phyloP scores from a whole-genome alignment of 148 eudicot genomes.

The Vaccinium macrocarpon region DNA sequence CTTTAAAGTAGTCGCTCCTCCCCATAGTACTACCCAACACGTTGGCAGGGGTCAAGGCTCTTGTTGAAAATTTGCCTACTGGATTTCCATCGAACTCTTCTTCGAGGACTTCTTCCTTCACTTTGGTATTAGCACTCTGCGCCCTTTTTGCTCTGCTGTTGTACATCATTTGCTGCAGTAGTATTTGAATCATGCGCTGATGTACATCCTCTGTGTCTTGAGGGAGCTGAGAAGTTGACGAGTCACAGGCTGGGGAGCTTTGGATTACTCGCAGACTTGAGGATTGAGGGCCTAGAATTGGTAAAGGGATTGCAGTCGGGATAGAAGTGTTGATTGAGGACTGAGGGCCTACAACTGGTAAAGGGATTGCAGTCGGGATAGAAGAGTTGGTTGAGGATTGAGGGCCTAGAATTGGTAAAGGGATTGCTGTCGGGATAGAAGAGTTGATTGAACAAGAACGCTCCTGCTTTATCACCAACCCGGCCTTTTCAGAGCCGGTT shows the following conservation, averaged over 20 bases:
- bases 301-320: not conserved
- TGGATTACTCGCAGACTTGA: not conserved
- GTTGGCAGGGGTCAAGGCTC: not conserved
- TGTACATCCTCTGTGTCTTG: conserved; percentile 5
- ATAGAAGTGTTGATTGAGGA: not conserved
- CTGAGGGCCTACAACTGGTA: conserved; percentile 9
- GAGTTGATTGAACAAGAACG: conserved; percentile 9
- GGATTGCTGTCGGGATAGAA: not conserved
- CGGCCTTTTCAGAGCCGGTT: not conserved
- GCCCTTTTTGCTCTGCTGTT: conserved; percentile 16
- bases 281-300: conserved; percentile 10
- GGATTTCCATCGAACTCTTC: not conserved
- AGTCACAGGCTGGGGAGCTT: not conserved
- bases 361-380: not conserved
- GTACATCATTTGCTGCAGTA: conserved; percentile 22
- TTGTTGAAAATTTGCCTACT: not conserved
- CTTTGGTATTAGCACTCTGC: conserved; percentile 3
- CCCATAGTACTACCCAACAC: not conserved
- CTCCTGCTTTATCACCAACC: conserved; percentile 9
- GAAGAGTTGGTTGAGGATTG: not conserved
- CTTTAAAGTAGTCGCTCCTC: conserved; percentile 1
- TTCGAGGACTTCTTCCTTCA: conserved; percentile 10
- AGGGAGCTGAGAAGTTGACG: conserved; percentile 3
- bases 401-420: conserved; percentile 4
- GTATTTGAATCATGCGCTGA: conserved; percentile 12